Base-by-base conservation (phyloP, 192 early-diverging fungal species). In the Pecoramyces ruminantium region DNA sequence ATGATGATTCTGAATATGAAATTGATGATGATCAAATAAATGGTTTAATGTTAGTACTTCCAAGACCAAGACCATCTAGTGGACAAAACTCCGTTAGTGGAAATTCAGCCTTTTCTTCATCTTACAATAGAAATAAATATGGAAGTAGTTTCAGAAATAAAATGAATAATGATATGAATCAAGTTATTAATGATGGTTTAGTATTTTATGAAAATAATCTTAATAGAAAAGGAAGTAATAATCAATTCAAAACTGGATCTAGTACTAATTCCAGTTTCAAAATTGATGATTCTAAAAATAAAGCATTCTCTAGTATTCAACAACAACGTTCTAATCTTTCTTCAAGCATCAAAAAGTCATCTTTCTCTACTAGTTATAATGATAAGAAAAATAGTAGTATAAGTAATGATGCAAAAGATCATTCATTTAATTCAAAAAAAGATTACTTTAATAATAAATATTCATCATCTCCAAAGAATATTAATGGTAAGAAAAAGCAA, bases 111-210 rank as follows among this genome's bases (percentile, higher is more conserved):
- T 67, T 67, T n/a, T 67, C 51, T n/a, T 67, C 51, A 9, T 67
- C 51, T 25, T 67, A 67, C 11, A 67, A 67, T 11, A 67, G 51
- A 67, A 67, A 67, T 1, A 4, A 39, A 67, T 67, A 67, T 67
- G 51, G 51, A n/a, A 67, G 51, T 25, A 67, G 51, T 8, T 67
- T 67, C 81, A 92, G 95, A 84, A 89, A 91, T 82, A 86, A 90
- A 0, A 89, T 89, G 85, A 90, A 94, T 39, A 93, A 92, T 67
- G 96, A 98, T 38, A 89, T 96, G 82, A 88, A 91, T 30, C 94
- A 96, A 79, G 94, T 96, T 83, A 98, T 98, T 85, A 98, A 93
- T 85, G 96, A 98, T 84, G 96, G 96, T 3, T 87, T 98, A n/a
- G 93, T 93, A 82, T 88, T 94, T 81, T 98, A 97, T 81, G 96